phyloP scores from a whole-genome alignment of 345 rosid species.

The Populus ilicifolia region DNA sequence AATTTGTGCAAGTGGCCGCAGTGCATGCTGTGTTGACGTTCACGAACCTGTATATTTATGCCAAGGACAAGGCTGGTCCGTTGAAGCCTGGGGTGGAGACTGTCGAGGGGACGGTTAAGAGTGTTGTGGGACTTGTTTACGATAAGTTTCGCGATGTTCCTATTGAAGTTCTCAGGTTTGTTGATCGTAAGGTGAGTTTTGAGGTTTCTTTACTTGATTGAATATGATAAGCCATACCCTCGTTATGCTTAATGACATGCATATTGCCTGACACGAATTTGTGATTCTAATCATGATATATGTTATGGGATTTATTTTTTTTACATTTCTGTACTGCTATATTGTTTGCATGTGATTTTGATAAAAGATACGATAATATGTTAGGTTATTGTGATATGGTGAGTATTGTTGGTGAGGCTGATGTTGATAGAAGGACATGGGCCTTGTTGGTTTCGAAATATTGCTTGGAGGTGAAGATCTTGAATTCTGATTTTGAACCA shows the following conservation, averaged over 20 bases:
- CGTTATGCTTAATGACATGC: no score
- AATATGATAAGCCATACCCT: neutral
- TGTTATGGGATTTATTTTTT: neutral
- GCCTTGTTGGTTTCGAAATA: neutral
- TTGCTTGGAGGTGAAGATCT: no score
- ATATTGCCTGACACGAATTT: no score
- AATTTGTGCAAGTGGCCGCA: slow-evolving; percentile 73
- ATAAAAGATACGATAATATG: neutral
- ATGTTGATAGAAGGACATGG: neutral
- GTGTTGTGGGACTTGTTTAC: slow-evolving; percentile 70
- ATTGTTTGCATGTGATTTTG: neutral
- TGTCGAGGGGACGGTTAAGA: slow-evolving; percentile 75
- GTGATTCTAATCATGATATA: neutral
- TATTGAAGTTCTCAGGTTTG: slow-evolving; percentile 55
- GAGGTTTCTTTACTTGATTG: neutral
- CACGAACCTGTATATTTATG: slow-evolving; percentile 51
- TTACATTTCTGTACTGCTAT: neutral
- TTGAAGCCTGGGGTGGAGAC: slow-evolving; percentile 79
- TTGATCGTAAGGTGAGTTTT: slow-evolving; percentile 66
- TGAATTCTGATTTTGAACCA: no score
- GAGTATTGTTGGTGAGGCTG: neutral
- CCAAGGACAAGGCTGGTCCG: slow-evolving; percentile 79
- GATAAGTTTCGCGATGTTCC: slow-evolving; percentile 67
- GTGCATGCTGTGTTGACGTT: slow-evolving; percentile 53
- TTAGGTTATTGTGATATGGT: neutral